These are phyloP conservation scores for Penicillium steckii DNA, from an alignment of 495 filamentous ascomycete species.

Conservation along the genomic window DNA sequence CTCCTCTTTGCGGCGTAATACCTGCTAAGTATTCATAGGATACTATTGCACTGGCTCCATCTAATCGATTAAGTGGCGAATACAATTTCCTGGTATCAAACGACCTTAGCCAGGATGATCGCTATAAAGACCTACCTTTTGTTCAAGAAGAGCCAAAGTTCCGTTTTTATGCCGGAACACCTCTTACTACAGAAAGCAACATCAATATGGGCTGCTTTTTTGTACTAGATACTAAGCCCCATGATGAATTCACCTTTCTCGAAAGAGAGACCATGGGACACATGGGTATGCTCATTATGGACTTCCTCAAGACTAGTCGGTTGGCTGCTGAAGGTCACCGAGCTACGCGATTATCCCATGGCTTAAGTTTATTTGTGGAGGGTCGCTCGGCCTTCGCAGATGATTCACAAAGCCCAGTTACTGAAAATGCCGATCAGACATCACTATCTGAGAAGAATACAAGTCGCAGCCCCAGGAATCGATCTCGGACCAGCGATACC, in stretches of 20 bases:
- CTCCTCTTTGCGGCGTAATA: background rate
- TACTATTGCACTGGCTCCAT: constrained; percentile 37
- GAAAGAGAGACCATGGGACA: constrained; percentile 39
- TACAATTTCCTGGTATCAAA: constrained; percentile 38
- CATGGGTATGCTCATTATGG: constrained; percentile 58
- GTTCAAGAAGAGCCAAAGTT: constrained; percentile 41
- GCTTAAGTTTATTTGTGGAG: constrained; percentile 64
- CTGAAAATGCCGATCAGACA: background rate
- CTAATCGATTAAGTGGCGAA: constrained; percentile 16
- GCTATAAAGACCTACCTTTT: constrained; percentile 40
- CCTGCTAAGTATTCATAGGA: constrained; percentile 8
- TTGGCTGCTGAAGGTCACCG: constrained; percentile 56
- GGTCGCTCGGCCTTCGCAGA: constrained; percentile 35
- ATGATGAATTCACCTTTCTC: constrained; percentile 23
- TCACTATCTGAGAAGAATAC: background rate
- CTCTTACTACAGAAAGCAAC: constrained; percentile 61
- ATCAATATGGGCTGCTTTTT: constrained; percentile 71
- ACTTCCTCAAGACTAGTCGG: constrained; percentile 58
- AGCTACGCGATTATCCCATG: constrained; percentile 55
- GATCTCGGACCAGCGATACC: too few relatives aligned
- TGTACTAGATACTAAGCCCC: constrained; percentile 53
- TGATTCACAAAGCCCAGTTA: constrained; percentile 4
- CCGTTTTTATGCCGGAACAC: constrained; percentile 48
- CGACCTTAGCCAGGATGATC: constrained; percentile 40
- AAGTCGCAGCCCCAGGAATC: background rate